Conservation (phyloP, 176 grass and related monocot genomes). For the Juncus inflexus region DNA sequence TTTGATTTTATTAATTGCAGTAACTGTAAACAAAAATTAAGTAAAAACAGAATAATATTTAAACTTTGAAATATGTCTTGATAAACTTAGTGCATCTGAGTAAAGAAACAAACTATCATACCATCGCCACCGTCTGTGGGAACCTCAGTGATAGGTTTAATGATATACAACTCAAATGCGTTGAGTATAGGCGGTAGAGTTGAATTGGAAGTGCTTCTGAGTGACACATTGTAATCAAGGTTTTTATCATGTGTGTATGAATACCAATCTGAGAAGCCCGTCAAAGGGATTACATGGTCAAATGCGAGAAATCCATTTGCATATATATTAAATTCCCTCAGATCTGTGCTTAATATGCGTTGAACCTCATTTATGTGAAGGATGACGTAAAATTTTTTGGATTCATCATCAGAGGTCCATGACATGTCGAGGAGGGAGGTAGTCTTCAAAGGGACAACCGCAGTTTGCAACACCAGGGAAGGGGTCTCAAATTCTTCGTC, state of each 20-base stretch:
- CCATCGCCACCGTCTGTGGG: too few relatives aligned
- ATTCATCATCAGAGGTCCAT: background rate
- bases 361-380: conserved; percentile 31
- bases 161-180: conserved; percentile 31
- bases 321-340: conserved; percentile 18
- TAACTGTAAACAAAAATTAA: conserved; percentile 11
- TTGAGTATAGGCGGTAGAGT: conserved; percentile 29
- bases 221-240: background rate
- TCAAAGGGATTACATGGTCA: too few relatives aligned
- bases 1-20: conserved; percentile 37
- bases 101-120: too few relatives aligned
- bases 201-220: conserved; percentile 13
- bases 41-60: background rate
- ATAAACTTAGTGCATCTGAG: too few relatives aligned
- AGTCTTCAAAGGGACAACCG: background rate
- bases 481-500: conserved; percentile 23
- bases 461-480: conserved; percentile 28
- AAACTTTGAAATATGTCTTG: background rate
- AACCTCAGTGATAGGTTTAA: background rate
- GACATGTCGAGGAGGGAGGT: background rate
- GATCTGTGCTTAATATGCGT: background rate
- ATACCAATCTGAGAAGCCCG: background rate
- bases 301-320: background rate
- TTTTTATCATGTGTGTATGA: background rate
- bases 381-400: background rate